Base-by-base conservation (phyloP, 495 filamentous ascomycete genomes). In the Pyrenopolyporus hunteri region DNA sequence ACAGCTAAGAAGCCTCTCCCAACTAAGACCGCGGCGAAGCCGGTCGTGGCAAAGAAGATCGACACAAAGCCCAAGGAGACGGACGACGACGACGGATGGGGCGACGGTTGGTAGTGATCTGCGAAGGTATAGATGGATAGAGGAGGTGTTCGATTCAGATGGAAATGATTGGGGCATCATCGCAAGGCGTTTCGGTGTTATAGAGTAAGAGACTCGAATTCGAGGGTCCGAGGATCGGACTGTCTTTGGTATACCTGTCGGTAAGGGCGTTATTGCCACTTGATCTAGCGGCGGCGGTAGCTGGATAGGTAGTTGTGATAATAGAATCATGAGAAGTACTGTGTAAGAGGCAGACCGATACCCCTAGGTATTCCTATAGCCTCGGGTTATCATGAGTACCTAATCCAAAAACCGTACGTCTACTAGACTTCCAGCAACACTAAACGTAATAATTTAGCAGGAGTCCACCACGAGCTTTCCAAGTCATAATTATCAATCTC, bases 51-150 rank as follows among this genome's bases (percentile, higher is more conserved):
- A 17, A 83, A 82, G 75, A 83, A 79, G 70, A 76, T 78, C 59
- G 81, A 85, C 61, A 74, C 76, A 52, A 80, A 79, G 66, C 80
- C 80, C 2, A 85, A 83, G 68, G 80, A 82, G 28, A 77, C 78
- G 23, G 82, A 71, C 1, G 83, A 85, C 55, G 80, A 80, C 14
- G 85, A 86, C 63, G 82, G 80, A 2, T 90, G 87, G 88, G 88
- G 86, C 20, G 87, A 86, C 70, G 84, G 83, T 14, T 91, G 87
- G 88, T 82, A 69, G 50, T 4, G 36, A 2, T 35, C 1, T 5
- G 32, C 6, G n/a, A n/a, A 11, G 16, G 20, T 36, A 31, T 22
- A 19, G n/a, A 37, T 29, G 32, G 25, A 10, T 9, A 26, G 28
- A 32, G 22, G 39, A 9, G 23, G 36, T 33, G 32, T 26, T 39